Percentiles rank a stretch among this genome's conserved stretches.
These are phyloP conservation scores for Pseudozyma sp. DNA, from an alignment of 1,284 basidiomycete genomes.

Conservation along the genomic window DNA sequence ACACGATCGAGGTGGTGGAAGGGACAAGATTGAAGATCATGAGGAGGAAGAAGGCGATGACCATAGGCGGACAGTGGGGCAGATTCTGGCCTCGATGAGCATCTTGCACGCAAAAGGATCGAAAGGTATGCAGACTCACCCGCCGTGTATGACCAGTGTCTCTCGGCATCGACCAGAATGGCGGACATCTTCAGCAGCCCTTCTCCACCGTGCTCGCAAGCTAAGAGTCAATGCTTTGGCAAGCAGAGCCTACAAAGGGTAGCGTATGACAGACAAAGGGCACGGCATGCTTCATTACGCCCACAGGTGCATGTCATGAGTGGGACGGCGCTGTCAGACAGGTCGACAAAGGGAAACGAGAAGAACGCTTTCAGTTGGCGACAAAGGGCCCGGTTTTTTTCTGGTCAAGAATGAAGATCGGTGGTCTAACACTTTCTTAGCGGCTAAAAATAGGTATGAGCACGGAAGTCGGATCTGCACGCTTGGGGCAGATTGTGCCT, in stretches of 20 bases:
- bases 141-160: background rate
- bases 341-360: slow-evolving; percentile 3
- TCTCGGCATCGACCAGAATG: slow-evolving; percentile 13
- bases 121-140: background rate
- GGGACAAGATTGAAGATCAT: no score
- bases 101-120: background rate
- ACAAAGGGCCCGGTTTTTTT: slow-evolving; percentile 3
- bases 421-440: background rate
- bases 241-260: slow-evolving; percentile 7
- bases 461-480: slow-evolving; percentile 9
- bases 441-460: background rate
- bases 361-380: no score
- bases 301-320: background rate
- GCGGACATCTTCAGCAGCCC: background rate
- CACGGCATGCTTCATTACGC: background rate
- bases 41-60: no score
- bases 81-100: no score
- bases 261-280: slow-evolving; percentile 2
- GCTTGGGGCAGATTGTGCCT: background rate
- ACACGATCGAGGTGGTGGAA: no score
- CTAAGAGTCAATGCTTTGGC: background rate
- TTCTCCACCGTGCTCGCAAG: background rate
- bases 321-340: slow-evolving; percentile 10
- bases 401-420: no score
- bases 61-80: no score